phyloP scores from a whole-genome alignment of 2,329 filamentous ascomycete genomes.

The Gliomastix tumulicola region DNA sequence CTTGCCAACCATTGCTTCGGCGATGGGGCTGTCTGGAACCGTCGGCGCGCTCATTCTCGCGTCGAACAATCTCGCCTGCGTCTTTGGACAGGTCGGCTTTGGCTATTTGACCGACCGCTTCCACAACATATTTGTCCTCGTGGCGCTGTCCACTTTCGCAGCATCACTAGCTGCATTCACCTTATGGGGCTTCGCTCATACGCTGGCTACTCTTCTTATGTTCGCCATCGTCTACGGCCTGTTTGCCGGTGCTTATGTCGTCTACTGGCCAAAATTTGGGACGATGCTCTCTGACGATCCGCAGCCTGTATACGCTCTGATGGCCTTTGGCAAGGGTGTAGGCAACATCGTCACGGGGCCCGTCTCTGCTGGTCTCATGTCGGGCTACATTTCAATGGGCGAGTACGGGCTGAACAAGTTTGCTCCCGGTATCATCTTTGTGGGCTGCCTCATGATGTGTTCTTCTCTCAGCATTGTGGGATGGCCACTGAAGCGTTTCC shows the following conservation, averaged over 20 bases:
- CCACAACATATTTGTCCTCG: constrained; percentile 36
- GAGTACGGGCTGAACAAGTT: constrained; percentile 1
- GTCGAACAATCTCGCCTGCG: constrained; percentile 38
- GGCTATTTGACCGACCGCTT: constrained; percentile 37
- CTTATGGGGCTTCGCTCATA: constrained; percentile 45
- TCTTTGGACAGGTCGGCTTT: constrained; percentile 35
- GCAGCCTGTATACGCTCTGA: constrained; percentile 14
- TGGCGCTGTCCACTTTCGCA: constrained; percentile 31
- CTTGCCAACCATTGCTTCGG: constrained; percentile 40
- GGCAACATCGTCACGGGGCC: constrained; percentile 17
- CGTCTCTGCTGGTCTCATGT: constrained; percentile 12
- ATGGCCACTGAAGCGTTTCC: constrained; percentile 2
- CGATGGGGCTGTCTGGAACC: constrained; percentile 26
- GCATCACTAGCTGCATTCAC: constrained; percentile 41
- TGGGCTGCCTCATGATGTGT: constrained; percentile 3
- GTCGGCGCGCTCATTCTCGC: constrained; percentile 39
- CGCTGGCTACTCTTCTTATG: constrained; percentile 33
- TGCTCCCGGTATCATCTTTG: constrained; percentile 2
- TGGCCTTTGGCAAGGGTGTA: constrained; percentile 19
- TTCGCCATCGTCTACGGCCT: constrained; percentile 50
- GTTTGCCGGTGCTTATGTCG: constrained; percentile 37
- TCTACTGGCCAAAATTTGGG: constrained; percentile 18
- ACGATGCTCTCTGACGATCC: constrained; percentile 16
- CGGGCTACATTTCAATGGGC: neutral
- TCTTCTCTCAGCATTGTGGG: constrained; percentile 3